Evolutionary conservation across 805 yeast species (phyloP).

Genomic region (Martiniozyma abietophila): DNA sequence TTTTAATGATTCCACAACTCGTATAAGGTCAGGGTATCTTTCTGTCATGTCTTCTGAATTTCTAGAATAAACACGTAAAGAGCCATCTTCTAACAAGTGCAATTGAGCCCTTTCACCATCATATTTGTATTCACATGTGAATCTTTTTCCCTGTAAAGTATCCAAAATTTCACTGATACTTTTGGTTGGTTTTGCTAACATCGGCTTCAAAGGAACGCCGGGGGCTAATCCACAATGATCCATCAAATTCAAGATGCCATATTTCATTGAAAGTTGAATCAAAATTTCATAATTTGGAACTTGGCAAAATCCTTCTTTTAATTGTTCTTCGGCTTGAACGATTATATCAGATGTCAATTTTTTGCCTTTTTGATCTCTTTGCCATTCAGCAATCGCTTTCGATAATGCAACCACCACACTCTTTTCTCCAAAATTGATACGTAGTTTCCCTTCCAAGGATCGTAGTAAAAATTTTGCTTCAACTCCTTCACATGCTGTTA

Average conservation of each 20-base stretch:
- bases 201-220: constrained; percentile 92
- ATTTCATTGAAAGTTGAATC: constrained; percentile 51
- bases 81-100: constrained; percentile 59
- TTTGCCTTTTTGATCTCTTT: constrained; percentile 28
- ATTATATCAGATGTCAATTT: constrained; percentile 33
- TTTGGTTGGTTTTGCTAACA: constrained; percentile 97
- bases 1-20: constrained; percentile 46
- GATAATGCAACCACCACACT: constrained; percentile 79
- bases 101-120: constrained; percentile 98
- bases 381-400: constrained; percentile 67
- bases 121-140: constrained; percentile 94
- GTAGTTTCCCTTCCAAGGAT: constrained; percentile 82
- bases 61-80: constrained; percentile 75
- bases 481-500: constrained; percentile 73
- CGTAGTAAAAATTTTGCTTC: constrained; percentile 90
- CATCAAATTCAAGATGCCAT: constrained; percentile 59
- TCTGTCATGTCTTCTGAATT: constrained; percentile 97
- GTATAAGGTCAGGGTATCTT: constrained; percentile 83
- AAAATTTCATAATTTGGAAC: constrained; percentile 84
- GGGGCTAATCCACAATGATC: constrained; percentile 73
- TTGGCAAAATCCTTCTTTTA: constrained; percentile 82
- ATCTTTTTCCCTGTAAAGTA: constrained; percentile 71
- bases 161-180: constrained; percentile 88
- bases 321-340: constrained; percentile 61
- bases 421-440: constrained; percentile 92